A percentile compares a stretch with the other conserved stretches of the same genome.
These are phyloP conservation scores for Geotrichum cucujoidarum DNA, from an alignment of 1,139 yeast genomes.

Conservation along the genomic window DNA sequence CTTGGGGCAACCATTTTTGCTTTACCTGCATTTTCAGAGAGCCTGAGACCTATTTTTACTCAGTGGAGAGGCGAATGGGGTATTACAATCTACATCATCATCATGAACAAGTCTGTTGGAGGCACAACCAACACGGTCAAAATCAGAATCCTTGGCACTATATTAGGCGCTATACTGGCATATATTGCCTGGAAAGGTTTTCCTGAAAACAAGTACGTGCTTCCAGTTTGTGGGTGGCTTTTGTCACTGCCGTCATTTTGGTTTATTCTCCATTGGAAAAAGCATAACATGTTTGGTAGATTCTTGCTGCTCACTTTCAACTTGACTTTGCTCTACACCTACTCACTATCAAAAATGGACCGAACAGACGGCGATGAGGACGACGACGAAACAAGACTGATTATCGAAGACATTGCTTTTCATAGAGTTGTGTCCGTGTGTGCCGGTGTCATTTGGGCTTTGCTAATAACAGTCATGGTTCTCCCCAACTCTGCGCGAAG, in stretches of 20 bases:
- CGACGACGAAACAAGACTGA: conserved; percentile 67
- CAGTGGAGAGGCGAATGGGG: conserved; percentile 86
- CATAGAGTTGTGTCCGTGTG: conserved; percentile 72
- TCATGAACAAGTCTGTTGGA: conserved; percentile 84
- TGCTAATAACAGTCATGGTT: conserved; percentile 53
- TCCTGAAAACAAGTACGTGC: conserved; percentile 52
- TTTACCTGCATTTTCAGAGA: conserved; percentile 60
- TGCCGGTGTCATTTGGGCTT: conserved; percentile 73
- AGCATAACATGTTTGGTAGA: conserved; percentile 45
- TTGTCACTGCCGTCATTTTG: conserved; percentile 62
- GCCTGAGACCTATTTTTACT: conserved; percentile 50
- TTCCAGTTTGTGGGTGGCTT: conserved; percentile 55
- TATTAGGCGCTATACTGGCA: conserved; percentile 63
- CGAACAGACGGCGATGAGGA: conserved; percentile 55
- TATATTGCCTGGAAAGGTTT: conserved; percentile 54
- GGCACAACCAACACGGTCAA: conserved; percentile 81
- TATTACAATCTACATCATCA: conserved; percentile 68
- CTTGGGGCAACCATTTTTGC: conserved; percentile 68
- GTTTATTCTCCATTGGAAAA: conserved; percentile 63
- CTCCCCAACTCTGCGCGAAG: conserved; percentile 74
- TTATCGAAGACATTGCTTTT: conserved; percentile 67
- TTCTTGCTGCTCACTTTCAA: conserved; percentile 73
- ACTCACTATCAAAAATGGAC: conserved; percentile 58
- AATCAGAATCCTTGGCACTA: conserved; percentile 72
- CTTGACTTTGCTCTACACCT: conserved; percentile 72